Percentiles rank a stretch among this genome's conserved stretches.
phyloP scores from a whole-genome alignment of 495 filamentous ascomycete genomes.

The Cairneyella variabilis region DNA sequence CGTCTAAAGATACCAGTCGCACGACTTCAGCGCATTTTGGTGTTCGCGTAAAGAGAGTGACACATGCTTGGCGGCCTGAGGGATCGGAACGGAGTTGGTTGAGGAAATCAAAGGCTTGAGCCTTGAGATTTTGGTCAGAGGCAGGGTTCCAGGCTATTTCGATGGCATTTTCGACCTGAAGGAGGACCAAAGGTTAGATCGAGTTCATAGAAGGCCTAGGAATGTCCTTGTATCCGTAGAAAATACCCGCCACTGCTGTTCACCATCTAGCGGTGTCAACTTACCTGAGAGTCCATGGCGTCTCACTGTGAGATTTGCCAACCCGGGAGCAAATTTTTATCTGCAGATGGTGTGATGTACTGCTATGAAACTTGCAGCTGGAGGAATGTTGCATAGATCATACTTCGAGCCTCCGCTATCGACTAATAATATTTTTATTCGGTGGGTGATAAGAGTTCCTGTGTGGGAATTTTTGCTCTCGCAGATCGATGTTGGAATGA shows the following conservation, averaged over 20 bases:
- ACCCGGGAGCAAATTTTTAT: not conserved
- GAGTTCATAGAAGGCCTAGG: not conserved
- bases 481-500: too few relatives aligned
- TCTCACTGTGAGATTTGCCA: not conserved
- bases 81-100: conserved; percentile 75
- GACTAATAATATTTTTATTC: conserved; percentile 15
- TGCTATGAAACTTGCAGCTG: conserved; percentile 18
- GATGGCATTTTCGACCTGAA: conserved; percentile 85
- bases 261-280: conserved; percentile 13
- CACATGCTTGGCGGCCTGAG: conserved; percentile 81
- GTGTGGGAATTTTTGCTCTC: too few relatives aligned
- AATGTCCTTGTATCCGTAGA: not conserved
- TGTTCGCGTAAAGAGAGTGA: conserved; percentile 75
- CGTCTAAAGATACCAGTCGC: conserved; percentile 81
- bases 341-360: conserved; percentile 7
- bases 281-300: conserved; percentile 26
- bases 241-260: not conserved
- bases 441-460: conserved; percentile 9
- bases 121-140: conserved; percentile 69
- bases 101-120: conserved; percentile 83
- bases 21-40: conserved; percentile 79
- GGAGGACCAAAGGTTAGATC: not conserved
- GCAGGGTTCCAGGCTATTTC: conserved; percentile 80
- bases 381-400: conserved; percentile 10
- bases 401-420: conserved; percentile 19